Evolutionary conservation across 1,284 basidiomycete genomes (phyloP), one percentile per base, ranked within the genome.

Genomic region (Flammula alnicola): DNA sequence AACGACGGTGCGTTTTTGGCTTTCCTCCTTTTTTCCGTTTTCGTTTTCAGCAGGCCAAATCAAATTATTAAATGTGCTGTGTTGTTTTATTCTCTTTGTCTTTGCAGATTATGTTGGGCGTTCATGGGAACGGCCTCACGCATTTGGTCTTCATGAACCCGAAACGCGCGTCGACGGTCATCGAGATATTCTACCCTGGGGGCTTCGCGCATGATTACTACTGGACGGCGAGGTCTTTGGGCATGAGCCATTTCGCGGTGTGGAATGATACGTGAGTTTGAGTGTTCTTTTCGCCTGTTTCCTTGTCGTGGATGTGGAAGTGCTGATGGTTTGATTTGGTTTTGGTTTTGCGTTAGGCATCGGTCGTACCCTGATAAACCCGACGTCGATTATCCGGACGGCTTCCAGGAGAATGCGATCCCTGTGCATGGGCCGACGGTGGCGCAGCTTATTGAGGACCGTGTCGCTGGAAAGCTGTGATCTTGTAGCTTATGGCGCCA

Each of bases 201-300:
- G 91, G 91, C 0, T 93, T 90, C 66, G 86, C 90, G 27, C 80
- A 86, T 59, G 90, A 93, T 65, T 93, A 93, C 63, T 81, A 90
- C 64, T 87, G 84, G 81, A 86, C 85, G 1, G 70, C 88, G 1
- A 71, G 80, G 29, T 82, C 88, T 0, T 70, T 93, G 19, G 86
- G 86, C 8, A 85, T 91, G 73, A 74, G 68, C n/a, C 83, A 93
- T 67, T 88, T 84, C 59, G 84, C 83, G 2, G 75, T 92, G 49
- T 91, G 90, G 88, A 85, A 88, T 53, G 80, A 88, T 67, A 80
- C 80, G 81, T 86, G 62, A 57, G 82, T 76, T 12, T 32, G 45
- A 22, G 40, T 23, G 23, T 19, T 1, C 38, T 23, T 44, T 32
- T 39, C 38, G 19, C n/a, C 27, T n/a, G 44, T 22, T 17, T 12